Evolutionary conservation across 2,329 filamentous ascomycete genomes (phyloP).

Genomic region (Ophiostoma australiae): DNA sequence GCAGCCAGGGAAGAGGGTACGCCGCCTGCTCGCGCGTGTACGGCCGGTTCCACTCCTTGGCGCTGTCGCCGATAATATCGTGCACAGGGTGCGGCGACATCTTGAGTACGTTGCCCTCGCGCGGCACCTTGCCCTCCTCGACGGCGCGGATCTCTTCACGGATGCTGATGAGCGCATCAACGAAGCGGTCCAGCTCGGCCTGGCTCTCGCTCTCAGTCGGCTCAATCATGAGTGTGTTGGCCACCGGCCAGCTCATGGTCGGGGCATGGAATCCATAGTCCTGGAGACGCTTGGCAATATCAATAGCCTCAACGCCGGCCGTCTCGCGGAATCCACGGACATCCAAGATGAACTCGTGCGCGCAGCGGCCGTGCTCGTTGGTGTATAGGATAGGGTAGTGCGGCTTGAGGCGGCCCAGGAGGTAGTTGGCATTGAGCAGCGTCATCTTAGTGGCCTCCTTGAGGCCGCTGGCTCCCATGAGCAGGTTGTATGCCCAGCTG

Average conservation of each 20-base stretch:
- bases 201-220: constrained; percentile 92
- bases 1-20: constrained; percentile 75
- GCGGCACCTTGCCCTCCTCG: constrained; percentile 71
- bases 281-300: constrained; percentile 92
- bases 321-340: constrained; percentile 77
- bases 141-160: constrained; percentile 77
- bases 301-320: constrained; percentile 81
- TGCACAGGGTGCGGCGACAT: constrained; percentile 80
- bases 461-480: constrained; percentile 81
- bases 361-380: constrained; percentile 80
- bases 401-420: constrained; percentile 77
- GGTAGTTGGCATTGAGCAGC: constrained; percentile 95
- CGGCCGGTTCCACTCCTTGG: constrained; percentile 67
- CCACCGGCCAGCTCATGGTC: constrained; percentile 94
- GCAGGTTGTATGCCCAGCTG: constrained; percentile 89
- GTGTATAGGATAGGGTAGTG: constrained; percentile 94
- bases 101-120: constrained; percentile 78
- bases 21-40: constrained; percentile 80
- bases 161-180: constrained; percentile 82
- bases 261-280: constrained; percentile 97
- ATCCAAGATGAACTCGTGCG: constrained; percentile 96
- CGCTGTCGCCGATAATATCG: constrained; percentile 60
- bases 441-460: constrained; percentile 88
- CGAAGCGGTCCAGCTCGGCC: constrained; percentile 88
- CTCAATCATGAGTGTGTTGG: constrained; percentile 96